Percentiles rank a stretch among this genome's conserved stretches.
phyloP scores from a whole-genome alignment of 2,329 filamentous ascomycete species.

The Colletotrichum tofieldiae region DNA sequence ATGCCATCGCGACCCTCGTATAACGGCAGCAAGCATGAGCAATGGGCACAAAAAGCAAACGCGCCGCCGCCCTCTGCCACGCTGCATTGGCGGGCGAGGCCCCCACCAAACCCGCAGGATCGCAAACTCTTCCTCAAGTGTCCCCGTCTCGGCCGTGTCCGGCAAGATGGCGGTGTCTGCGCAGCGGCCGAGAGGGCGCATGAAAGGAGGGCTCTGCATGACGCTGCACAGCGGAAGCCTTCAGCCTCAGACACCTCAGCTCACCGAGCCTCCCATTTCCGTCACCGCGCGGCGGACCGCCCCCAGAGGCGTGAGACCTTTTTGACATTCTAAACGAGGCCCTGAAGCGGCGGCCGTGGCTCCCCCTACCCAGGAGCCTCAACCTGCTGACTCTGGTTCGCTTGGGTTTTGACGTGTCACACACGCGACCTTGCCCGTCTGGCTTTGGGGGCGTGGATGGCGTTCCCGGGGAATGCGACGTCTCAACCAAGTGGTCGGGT shows the following conservation, averaged over 20 bases:
- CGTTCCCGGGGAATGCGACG: constrained; percentile 9
- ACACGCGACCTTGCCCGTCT: constrained; percentile 12
- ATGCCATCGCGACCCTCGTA: neutral
- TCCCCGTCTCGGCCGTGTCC: neutral
- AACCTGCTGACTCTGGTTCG: constrained; percentile 5
- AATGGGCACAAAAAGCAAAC: neutral
- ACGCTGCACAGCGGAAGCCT: neutral
- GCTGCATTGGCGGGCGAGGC: neutral
- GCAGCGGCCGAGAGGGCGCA: neutral
- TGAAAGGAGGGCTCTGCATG: neutral
- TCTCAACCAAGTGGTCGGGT: constrained; percentile 16
- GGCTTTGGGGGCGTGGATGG: neutral
- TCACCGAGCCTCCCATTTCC: constrained; percentile 7
- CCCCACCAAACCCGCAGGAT: neutral
- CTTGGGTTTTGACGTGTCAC: neutral
- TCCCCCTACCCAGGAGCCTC: constrained; percentile 14
- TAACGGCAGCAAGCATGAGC: neutral
- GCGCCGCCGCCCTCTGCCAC: neutral
- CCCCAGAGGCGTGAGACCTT: constrained; percentile 12
- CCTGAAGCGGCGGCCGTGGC: neutral
- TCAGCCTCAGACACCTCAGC: constrained; percentile 12
- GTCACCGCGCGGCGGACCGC: constrained; percentile 1
- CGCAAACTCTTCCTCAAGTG: neutral
- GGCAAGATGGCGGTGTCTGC: neutral
- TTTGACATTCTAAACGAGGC: neutral